Base-by-base conservation (phyloP, 2,329 filamentous ascomycete genomes). In the Arthrobotrys musiformis region DNA sequence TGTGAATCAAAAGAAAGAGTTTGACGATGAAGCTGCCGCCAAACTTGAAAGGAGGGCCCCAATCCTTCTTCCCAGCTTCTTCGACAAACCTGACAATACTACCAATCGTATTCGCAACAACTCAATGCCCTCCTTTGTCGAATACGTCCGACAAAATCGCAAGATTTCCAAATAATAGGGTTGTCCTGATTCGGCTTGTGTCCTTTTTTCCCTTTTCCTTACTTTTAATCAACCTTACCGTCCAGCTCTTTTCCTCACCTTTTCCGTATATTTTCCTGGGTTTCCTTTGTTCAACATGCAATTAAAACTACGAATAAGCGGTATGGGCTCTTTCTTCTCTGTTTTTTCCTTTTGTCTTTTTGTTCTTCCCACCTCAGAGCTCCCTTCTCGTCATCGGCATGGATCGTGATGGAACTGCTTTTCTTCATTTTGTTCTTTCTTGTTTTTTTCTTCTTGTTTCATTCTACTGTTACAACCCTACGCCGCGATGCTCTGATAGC, bases 71-170 rank as follows among this genome's bases (percentile, higher is more conserved):
- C 63, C 48, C 22, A 13, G 40, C 61, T 30, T 64, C 30, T 15
- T 46, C 13, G 19, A 67, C 24, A 67, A 62, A 40, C 46, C 28
- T 7, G 70, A 61, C 11, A 44, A 33, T 26, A 48, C 26, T 3
- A 48, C 60, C 33, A 74, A 74, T 15, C 52, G 61, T 42, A 40
- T 62, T 42, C 50, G 50, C 17, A 56, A 13, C 17, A 19, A 19
- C 15, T 6, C 28, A n/a, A 64, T 64, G 58, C 58, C 42, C 13
- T 30, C 37, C 1, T 62, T 44, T 40, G 4, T 62, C 4, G 58
- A 48, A 2, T 44, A 62, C 17, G 54, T 58, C 30, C 35, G 54
- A 37, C 17, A 26, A 40, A n/a, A 2, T 11, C 33, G 54, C 19
- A 40, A 40, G 19, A 11, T 11, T 26, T 33, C 30, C 24, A 58